Percentiles rank a stretch among this genome's conserved stretches.
These are phyloP conservation scores for Blastocystis sp. DNA, from an alignment of 352 stramenopile genomes.

Conservation along the genomic window DNA sequence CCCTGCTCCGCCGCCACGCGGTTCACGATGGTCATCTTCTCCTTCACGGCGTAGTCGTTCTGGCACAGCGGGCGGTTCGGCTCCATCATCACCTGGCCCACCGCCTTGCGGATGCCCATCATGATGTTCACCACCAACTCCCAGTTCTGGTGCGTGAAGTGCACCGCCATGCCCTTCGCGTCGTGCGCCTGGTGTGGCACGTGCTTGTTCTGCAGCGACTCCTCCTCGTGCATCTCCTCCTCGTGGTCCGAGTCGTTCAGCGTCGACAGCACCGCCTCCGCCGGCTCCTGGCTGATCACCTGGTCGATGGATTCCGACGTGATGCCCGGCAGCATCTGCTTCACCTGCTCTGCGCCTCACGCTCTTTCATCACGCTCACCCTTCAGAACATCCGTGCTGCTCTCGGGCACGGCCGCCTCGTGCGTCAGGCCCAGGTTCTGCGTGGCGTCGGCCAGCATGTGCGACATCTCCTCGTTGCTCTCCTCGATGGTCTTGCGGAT, in stretches of 20 bases:
- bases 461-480: constrained; percentile 9
- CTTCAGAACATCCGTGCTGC: background rate
- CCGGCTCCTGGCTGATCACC: background rate
- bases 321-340: constrained; percentile 12
- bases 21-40: constrained; percentile 74
- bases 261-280: background rate
- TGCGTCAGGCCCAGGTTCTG: background rate
- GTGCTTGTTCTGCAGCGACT: constrained; percentile 50
- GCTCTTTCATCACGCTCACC: background rate
- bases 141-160: constrained; percentile 87
- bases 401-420: background rate
- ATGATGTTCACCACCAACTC: constrained; percentile 96
- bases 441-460: constrained; percentile 13
- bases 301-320: constrained; percentile 16
- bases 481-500: background rate
- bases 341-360: constrained; percentile 14
- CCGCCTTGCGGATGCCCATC: constrained; percentile 91
- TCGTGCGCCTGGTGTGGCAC: constrained; percentile 8
- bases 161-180: constrained; percentile 66
- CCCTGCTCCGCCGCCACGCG: constrained; percentile 71
- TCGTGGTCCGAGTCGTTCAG: background rate
- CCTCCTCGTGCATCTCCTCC: background rate
- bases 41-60: constrained; percentile 80
- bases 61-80: constrained; percentile 72
- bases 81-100: constrained; percentile 77